Base-by-base conservation (phyloP, 257 asterid genomes). In the Jaltomata sinuosa region DNA sequence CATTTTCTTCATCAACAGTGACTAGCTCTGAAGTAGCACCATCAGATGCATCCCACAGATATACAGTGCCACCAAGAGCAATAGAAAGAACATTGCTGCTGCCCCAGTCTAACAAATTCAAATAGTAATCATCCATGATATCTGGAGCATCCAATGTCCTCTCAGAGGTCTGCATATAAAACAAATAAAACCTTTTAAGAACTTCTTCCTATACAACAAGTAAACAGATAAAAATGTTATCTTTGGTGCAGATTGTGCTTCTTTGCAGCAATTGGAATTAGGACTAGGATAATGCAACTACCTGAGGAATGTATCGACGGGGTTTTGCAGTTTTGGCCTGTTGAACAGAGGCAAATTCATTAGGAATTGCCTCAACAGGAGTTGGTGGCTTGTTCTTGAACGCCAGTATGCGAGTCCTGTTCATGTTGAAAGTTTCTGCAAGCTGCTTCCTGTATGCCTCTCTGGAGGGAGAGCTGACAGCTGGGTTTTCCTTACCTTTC, bases 141-240 rank as follows among this genome's bases (percentile, higher is more conserved):
- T 92, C 98, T 71, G 99, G 99, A 85, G 98, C 98, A 90, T 96
- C 98, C 32, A 96, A 89, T 34, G 98, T 94, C 88, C 97, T 93
- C 91, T 94, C 99, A 8, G 97, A 94, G 72, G 95, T 92, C 99
- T 94, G 97, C 91, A 90, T 29, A 84, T 32, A 83, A 14, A 8
- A 32, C 22, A 12, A 64, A 42, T 29, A 4, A 36, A 82, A 82
- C 32, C 21, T 18, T 62, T 29, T 42, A 64, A 64, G 4, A 40
- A 59, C 53, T 11, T 22, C n/a, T 16, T 6, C 21, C n/a, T n/a
- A 53, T 29, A 29, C 8, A 45, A 49, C 6, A 27, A 79, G 19
- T 55, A 16, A 50, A 50, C 25, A 0, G 62, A 10, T n/a, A 79
- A 79, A 25, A 52, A 50, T 16, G 42, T 21, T 3, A 25, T 29